phyloP scores from a whole-genome alignment of 108 stramenopile genomes.

The Fistulifera pelliculosa region DNA sequence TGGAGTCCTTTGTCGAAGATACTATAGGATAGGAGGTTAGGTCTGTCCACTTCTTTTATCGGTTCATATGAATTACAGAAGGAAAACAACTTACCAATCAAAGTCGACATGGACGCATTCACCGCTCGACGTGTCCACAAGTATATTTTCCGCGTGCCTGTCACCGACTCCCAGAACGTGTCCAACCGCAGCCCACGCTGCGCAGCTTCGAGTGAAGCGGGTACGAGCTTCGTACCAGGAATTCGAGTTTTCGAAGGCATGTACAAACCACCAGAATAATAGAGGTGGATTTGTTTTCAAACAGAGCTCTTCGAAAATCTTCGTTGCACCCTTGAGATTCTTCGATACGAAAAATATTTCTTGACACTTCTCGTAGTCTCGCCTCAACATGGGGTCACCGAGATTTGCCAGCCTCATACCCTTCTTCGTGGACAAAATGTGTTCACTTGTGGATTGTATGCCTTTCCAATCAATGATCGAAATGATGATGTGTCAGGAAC shows the following conservation, averaged over 20 bases:
- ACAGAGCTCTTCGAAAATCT: slow-evolving; percentile 53
- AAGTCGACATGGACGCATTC: slow-evolving; percentile 99
- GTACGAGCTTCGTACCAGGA: slow-evolving; percentile 95
- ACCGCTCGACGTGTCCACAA: slow-evolving; percentile 88
- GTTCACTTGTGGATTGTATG: slow-evolving; percentile 79
- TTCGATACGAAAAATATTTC: slow-evolving; percentile 65
- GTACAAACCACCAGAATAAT: slow-evolving; percentile 96
- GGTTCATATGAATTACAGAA: neutral
- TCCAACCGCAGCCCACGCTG: slow-evolving; percentile 90
- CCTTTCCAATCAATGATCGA: slow-evolving; percentile 53
- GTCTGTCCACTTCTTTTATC: neutral
- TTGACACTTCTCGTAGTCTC: slow-evolving; percentile 56
- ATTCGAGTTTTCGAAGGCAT: slow-evolving; percentile 87
- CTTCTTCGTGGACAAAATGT: slow-evolving; percentile 36
- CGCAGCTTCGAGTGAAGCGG: slow-evolving; percentile 83
- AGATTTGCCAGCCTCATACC: slow-evolving; percentile 55
- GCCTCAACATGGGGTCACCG: slow-evolving; percentile 45
- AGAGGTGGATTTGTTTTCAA: slow-evolving; percentile 71
- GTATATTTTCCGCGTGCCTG: slow-evolving; percentile 97
- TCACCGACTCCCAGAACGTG: slow-evolving; percentile 97
- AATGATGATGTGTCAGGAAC: slow-evolving; percentile 85
- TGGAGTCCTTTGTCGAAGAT: slow-evolving; percentile 97
- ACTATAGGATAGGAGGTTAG: slow-evolving; percentile 25
- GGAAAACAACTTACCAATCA: slow-evolving; percentile 62
- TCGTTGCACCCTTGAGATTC: slow-evolving; percentile 45